phyloP scores from a whole-genome alignment of 495 filamentous ascomycete genomes.

The Penicillium dipodomyicola region DNA sequence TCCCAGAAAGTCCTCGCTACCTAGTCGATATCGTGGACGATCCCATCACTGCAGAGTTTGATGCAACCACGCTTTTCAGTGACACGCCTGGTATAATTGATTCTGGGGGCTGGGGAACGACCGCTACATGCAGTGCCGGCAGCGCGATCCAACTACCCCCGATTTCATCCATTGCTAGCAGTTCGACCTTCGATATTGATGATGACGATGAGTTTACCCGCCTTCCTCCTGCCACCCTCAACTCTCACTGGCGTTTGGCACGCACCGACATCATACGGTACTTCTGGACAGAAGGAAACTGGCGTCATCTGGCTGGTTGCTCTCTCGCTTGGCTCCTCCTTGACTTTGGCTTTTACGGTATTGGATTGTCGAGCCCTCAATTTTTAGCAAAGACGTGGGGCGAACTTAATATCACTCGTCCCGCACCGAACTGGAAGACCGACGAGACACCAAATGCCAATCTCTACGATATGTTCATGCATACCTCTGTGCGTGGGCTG shows the following conservation, averaged over 20 bases:
- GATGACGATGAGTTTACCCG: constrained; percentile 21
- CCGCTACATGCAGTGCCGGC: constrained; percentile 4
- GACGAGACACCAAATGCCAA: constrained; percentile 30
- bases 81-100: constrained; percentile 27
- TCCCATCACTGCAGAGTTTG: constrained; percentile 46
- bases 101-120: constrained; percentile 9
- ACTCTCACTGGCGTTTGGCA: constrained; percentile 44
- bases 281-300: constrained; percentile 52
- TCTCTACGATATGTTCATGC: constrained; percentile 41
- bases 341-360: constrained; percentile 58
- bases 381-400: constrained; percentile 46
- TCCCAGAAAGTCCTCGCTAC: constrained; percentile 62
- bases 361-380: constrained; percentile 49
- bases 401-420: constrained; percentile 29
- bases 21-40: constrained; percentile 52
- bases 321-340: constrained; percentile 51
- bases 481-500: constrained; percentile 39
- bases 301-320: constrained; percentile 50
- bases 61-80: constrained; percentile 42
- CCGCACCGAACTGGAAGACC: constrained; percentile 40
- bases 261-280: constrained; percentile 46
- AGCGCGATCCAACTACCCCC: constrained; percentile 26
- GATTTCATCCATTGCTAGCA: constrained; percentile 27
- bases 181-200: constrained; percentile 23
- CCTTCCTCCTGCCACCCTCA: constrained; percentile 39